phyloP scores from a whole-genome alignment of 2,329 filamentous ascomycete genomes.

The Clarireedia paspali region DNA sequence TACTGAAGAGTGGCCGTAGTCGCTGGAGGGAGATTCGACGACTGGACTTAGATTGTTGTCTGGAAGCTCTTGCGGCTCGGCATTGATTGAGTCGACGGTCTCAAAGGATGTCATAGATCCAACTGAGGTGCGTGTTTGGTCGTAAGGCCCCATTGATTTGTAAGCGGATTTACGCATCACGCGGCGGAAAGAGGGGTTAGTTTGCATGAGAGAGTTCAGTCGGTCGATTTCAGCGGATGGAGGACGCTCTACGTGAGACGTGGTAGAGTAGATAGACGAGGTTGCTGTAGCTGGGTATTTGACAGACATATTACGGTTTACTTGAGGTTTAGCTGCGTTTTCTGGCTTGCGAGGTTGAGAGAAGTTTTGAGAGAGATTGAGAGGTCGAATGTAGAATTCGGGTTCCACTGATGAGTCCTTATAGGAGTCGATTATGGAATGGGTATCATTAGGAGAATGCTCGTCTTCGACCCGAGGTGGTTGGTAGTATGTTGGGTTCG shows the following conservation, averaged over 20 bases:
- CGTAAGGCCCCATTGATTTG: slow-evolving; percentile 21
- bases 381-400: slow-evolving; percentile 5
- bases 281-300: slow-evolving; percentile 1
- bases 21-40: slow-evolving; percentile 23
- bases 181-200: slow-evolving; percentile 6
- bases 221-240: slow-evolving; percentile 1
- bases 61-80: slow-evolving; percentile 5
- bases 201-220: slow-evolving; percentile 6
- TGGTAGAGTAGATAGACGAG: slow-evolving; percentile 1
- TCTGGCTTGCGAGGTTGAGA: slow-evolving; percentile 7
- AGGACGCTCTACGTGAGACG: neutral
- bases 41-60: slow-evolving; percentile 25
- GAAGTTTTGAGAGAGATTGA: slow-evolving; percentile 7
- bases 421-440: slow-evolving; percentile 3
- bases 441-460: slow-evolving; percentile 4
- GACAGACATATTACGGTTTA: neutral
- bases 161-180: slow-evolving; percentile 9
- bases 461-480: neutral
- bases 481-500: slow-evolving; percentile 1
- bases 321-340: neutral
- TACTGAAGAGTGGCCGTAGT: slow-evolving; percentile 18
- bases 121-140: slow-evolving; percentile 11
- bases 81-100: slow-evolving; percentile 8
- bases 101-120: slow-evolving; percentile 18
- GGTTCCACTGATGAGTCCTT: slow-evolving; percentile 1